Evolutionary conservation across 2,329 filamentous ascomycete species (phyloP).

Genomic region (Claviceps africana): DNA sequence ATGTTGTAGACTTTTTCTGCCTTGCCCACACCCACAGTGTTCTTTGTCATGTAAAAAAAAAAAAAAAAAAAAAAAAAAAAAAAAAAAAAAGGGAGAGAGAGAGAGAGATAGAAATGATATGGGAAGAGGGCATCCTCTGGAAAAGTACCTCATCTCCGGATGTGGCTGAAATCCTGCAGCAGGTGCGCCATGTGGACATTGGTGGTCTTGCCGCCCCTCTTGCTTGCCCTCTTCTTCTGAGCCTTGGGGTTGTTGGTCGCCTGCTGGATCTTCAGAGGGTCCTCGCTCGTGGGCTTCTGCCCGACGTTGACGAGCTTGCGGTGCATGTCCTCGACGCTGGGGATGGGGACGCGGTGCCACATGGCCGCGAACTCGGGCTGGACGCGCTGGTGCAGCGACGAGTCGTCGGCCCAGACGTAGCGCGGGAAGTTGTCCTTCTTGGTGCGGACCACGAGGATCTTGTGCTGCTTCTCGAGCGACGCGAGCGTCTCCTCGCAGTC

Average conservation of each 20-base stretch:
- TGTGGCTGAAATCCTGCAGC: slow-evolving; percentile 54
- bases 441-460: slow-evolving; percentile 72
- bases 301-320: slow-evolving; percentile 63
- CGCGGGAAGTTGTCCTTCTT: slow-evolving; percentile 83
- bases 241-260: slow-evolving; percentile 49
- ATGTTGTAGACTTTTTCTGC: background rate
- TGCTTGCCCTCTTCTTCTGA: slow-evolving; percentile 52
- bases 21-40: background rate
- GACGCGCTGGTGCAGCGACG: slow-evolving; percentile 58
- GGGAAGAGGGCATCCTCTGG: background rate
- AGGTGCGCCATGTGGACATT: slow-evolving; percentile 79
- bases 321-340: slow-evolving; percentile 61
- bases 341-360: slow-evolving; percentile 72
- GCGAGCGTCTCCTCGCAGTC: slow-evolving; percentile 68
- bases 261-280: slow-evolving; percentile 39
- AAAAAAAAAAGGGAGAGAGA: background rate
- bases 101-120: no score
- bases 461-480: slow-evolving; percentile 61
- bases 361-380: slow-evolving; percentile 72
- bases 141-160: slow-evolving; percentile 23
- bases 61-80: background rate
- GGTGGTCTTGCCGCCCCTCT: slow-evolving; percentile 65
- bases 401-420: slow-evolving; percentile 81
- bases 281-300: slow-evolving; percentile 72
- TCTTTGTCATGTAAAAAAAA: no score